Evolutionary conservation across 2,329 filamentous ascomycete genomes (phyloP).

Genomic region (Colletotrichum sp.): DNA sequence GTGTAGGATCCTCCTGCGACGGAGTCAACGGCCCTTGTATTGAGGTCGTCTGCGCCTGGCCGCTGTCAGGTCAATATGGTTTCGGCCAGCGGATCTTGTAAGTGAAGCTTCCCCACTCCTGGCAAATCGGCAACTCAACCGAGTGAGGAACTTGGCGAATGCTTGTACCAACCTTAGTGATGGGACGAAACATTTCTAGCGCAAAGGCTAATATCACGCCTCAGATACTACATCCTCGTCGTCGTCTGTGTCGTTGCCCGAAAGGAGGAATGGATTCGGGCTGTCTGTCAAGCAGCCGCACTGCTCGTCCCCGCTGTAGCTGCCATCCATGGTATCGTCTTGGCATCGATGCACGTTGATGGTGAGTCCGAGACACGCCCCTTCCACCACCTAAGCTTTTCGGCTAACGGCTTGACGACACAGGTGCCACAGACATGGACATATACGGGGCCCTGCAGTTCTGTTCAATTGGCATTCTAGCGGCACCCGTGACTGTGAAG

Average conservation of each 20-base stretch:
- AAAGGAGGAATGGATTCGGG: slow-evolving; percentile 65
- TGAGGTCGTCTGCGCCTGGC: slow-evolving; percentile 61
- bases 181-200: not conserved
- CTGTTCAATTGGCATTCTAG: slow-evolving; percentile 69
- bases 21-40: slow-evolving; percentile 23
- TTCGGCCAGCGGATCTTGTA: slow-evolving; percentile 57
- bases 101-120: slow-evolving; percentile 25
- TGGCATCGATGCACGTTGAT: slow-evolving; percentile 63
- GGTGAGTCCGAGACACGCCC: slow-evolving; percentile 43
- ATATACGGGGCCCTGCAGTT: slow-evolving; percentile 72
- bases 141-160: not conserved
- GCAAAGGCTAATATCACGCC: not conserved
- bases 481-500: slow-evolving; percentile 66
- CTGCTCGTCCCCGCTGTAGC: slow-evolving; percentile 68
- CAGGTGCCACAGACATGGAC: slow-evolving; percentile 71
- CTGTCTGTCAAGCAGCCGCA: slow-evolving; percentile 67
- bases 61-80: slow-evolving; percentile 62
- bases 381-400: not conserved
- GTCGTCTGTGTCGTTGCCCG: slow-evolving; percentile 67
- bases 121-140: not conserved
- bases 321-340: slow-evolving; percentile 66
- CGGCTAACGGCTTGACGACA: not conserved
- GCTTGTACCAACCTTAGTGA: not conserved
- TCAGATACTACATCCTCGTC: slow-evolving; percentile 68
- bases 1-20: not conserved